These are phyloP conservation scores for Aspergillus fijiensis DNA, from an alignment of 2,329 filamentous ascomycete species.

Conservation along the genomic window DNA sequence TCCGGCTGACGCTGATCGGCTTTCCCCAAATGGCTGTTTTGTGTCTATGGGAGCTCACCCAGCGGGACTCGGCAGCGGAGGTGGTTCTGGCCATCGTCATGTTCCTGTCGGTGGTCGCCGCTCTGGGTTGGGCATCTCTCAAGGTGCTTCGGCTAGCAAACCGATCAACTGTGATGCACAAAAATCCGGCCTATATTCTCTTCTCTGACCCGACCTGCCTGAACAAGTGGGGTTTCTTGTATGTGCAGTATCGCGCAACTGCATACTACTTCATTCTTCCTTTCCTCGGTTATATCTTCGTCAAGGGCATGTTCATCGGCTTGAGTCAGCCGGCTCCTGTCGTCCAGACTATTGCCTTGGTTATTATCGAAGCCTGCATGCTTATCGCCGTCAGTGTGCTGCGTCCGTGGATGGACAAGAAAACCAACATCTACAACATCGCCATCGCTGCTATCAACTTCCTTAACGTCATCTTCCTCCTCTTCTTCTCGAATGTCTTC, in stretches of 20 bases:
- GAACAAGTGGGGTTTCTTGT: slow-evolving; percentile 98
- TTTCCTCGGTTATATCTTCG: slow-evolving; percentile 70
- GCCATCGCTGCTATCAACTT: slow-evolving; percentile 88
- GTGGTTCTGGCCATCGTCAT: slow-evolving; percentile 87
- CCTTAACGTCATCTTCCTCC: slow-evolving; percentile 81
- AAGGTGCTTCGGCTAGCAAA: slow-evolving; percentile 89
- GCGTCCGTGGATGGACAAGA: slow-evolving; percentile 98
- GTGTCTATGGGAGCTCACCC: slow-evolving; percentile 90
- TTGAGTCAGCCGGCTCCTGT: slow-evolving; percentile 70
- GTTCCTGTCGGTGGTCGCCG: slow-evolving; percentile 74
- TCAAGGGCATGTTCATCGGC: slow-evolving; percentile 87
- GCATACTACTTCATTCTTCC: slow-evolving; percentile 94
- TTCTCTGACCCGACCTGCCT: slow-evolving; percentile 92
- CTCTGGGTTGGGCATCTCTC: slow-evolving; percentile 79
- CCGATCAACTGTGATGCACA: slow-evolving; percentile 85
- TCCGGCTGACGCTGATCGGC: slow-evolving; percentile 84
- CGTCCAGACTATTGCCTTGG: slow-evolving; percentile 76
- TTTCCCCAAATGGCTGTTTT: slow-evolving; percentile 89
- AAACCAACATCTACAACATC: slow-evolving; percentile 95
- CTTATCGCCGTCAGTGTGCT: slow-evolving; percentile 77
- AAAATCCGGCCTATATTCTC: slow-evolving; percentile 94
- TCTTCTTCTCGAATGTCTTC: slow-evolving; percentile 87
- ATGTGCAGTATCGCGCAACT: slow-evolving; percentile 92
- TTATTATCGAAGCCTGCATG: slow-evolving; percentile 77
- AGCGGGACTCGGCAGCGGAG: slow-evolving; percentile 79